Percentiles rank a stretch among this genome's conserved stretches.
Evolutionary conservation across 768 basidiomycete genomes (phyloP).

Genomic region (Boletus patriciae): DNA sequence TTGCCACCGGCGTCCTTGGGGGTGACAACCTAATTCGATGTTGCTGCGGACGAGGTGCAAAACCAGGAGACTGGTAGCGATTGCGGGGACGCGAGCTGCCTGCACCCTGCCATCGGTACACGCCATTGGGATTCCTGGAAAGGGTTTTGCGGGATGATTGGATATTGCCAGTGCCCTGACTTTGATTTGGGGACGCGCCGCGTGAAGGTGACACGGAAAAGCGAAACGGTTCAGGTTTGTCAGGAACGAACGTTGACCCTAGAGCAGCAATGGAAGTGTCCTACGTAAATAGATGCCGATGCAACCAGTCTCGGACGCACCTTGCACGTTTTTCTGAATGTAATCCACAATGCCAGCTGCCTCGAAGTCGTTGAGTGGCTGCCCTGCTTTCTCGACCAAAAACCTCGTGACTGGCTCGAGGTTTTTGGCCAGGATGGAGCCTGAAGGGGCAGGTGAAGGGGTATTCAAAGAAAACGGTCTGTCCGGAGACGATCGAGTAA

Average conservation of each 20-base stretch:
- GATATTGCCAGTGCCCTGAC: constrained; percentile 9
- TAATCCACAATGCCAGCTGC: constrained; percentile 55
- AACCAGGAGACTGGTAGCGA: constrained; percentile 72
- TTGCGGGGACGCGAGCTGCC: constrained; percentile 70
- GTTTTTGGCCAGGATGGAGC: constrained; percentile 40
- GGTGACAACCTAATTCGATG: constrained; percentile 45
- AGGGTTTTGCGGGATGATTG: constrained; percentile 54
- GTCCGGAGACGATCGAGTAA: constrained; percentile 13
- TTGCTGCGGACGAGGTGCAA: constrained; percentile 54
- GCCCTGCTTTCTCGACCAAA: constrained; percentile 47
- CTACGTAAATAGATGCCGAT: constrained; percentile 16
- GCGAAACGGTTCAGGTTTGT: constrained; percentile 57
- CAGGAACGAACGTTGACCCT: constrained; percentile 29
- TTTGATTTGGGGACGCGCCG: constrained; percentile 25
- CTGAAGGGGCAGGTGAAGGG: constrained; percentile 15
- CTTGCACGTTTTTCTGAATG: constrained; percentile 51
- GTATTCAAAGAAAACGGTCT: constrained; percentile 21
- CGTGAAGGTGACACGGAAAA: constrained; percentile 49
- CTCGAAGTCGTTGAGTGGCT: constrained; percentile 52
- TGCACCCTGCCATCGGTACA: constrained; percentile 71
- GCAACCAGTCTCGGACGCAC: constrained; percentile 31
- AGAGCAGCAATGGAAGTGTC: constrained; percentile 9
- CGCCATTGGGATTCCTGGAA: constrained; percentile 71
- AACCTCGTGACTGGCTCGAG: constrained; percentile 50
- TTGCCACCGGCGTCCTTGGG: constrained; percentile 37